Evolutionary conservation across 805 yeast genomes (phyloP).

Genomic region (Saccharomyces paradoxus): DNA sequence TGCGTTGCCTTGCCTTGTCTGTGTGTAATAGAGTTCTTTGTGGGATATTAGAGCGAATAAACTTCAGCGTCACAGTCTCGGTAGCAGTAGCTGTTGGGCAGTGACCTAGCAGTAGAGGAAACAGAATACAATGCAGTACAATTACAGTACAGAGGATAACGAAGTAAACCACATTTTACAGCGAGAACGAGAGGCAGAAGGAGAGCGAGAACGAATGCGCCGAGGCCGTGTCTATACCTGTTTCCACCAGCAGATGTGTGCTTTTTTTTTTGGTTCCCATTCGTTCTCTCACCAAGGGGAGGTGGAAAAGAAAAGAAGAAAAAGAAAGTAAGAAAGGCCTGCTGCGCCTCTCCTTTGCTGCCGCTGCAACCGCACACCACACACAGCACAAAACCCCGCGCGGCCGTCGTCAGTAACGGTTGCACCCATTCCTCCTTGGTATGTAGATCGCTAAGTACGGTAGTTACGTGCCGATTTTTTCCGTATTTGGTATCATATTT

Average conservation of each 20-base stretch:
- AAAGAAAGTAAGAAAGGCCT: neutral
- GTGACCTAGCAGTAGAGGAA: neutral
- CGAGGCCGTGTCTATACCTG: neutral
- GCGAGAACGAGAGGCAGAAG: neutral
- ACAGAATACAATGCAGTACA: neutral
- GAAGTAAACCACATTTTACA: neutral
- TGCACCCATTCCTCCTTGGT: neutral
- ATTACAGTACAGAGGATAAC: neutral
- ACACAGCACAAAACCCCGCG: neutral
- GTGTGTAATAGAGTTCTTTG: neutral
- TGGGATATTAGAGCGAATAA: neutral
- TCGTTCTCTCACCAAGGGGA: neutral
- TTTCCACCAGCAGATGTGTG: neutral
- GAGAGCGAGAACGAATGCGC: neutral
- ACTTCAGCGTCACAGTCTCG: neutral
- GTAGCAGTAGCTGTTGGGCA: neutral
- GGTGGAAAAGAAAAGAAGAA: neutral
- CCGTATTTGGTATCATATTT: slow-evolving; percentile 1
- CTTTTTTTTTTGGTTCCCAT: neutral
- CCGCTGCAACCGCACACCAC: slow-evolving; percentile 1
- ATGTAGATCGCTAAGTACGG: neutral
- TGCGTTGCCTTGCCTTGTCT: neutral
- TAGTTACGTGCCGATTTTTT: slow-evolving; percentile 1
- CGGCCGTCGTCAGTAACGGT: slow-evolving; percentile 1
- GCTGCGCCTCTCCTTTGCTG: neutral